Percentiles rank a stretch among this genome's conserved stretches.
These are phyloP conservation scores for Flaveria floridana DNA, from an alignment of 140 eudicot genomes.

Conservation along the genomic window DNA sequence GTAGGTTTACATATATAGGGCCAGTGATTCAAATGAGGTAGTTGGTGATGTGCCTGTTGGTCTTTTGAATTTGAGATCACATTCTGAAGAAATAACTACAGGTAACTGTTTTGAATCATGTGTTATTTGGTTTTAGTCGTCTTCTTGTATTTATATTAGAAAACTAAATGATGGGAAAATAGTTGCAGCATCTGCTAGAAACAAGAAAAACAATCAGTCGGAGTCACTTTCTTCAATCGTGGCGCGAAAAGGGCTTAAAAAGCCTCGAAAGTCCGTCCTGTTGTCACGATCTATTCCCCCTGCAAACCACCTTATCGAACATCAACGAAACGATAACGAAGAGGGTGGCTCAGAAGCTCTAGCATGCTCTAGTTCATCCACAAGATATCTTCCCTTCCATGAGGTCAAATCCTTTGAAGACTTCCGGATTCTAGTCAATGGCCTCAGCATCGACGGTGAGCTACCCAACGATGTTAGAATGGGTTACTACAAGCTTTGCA, in stretches of 20 bases:
- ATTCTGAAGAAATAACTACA: neutral
- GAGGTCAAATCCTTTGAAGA: slow-evolving; percentile 50
- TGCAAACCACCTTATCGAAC: slow-evolving; percentile 16
- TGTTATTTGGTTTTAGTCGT: neutral
- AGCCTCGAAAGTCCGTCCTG: neutral
- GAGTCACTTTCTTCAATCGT: neutral
- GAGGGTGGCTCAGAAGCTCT: slow-evolving; percentile 21
- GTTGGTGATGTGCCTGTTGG: too few species aligned
- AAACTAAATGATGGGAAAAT: neutral
- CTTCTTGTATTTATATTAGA: neutral
- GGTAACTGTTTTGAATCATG: neutral
- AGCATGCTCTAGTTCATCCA: slow-evolving; percentile 14
- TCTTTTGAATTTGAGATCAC: neutral
- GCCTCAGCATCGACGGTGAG: slow-evolving; percentile 50
- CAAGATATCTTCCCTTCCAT: slow-evolving; percentile 15
- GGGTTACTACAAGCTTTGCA: slow-evolving; percentile 59
- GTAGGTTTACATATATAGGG: slow-evolving; percentile 36
- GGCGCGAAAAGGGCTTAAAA: neutral
- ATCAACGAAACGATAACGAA: slow-evolving; percentile 28
- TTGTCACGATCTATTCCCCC: neutral
- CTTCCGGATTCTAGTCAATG: slow-evolving; percentile 37
- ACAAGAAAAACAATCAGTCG: neutral
- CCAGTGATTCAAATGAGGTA: too few species aligned
- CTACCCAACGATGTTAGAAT: slow-evolving; percentile 48
- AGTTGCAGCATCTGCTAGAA: neutral